Percentiles rank a stretch among this genome's conserved stretches.
Evolutionary conservation across 345 rosid species (phyloP).

Genomic region (Arabidopsis thaliana): DNA sequence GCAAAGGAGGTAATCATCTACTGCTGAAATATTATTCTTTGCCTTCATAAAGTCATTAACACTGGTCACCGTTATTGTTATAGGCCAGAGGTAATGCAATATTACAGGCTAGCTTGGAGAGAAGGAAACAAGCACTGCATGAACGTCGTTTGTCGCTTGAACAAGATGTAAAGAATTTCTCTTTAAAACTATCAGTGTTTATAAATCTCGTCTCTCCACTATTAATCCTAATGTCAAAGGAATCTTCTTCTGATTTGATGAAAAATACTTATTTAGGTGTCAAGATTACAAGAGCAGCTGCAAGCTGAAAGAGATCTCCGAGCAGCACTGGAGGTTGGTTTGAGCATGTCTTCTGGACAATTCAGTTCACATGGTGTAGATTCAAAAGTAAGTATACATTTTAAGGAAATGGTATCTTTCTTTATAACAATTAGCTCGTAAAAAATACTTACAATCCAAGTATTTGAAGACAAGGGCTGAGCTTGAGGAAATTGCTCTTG

Average conservation of each 20-base stretch:
- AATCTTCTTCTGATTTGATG: constrained; percentile 26
- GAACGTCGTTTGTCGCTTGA: constrained; percentile 98
- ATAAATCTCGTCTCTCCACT: constrained; percentile 2
- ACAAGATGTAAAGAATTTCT: constrained; percentile 75
- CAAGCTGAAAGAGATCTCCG: constrained; percentile 99
- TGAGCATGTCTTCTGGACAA: constrained; percentile 98
- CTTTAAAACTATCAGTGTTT: constrained; percentile 22
- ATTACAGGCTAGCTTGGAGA: constrained; percentile 94
- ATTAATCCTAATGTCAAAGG: constrained; percentile 11
- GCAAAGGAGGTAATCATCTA: constrained; percentile 82
- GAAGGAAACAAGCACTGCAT: constrained; percentile 98
- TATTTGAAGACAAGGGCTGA: constrained; percentile 93
- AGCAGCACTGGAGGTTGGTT: constrained; percentile 96
- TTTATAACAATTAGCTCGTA: constrained; percentile 1
- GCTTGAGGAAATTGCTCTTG: constrained; percentile 99
- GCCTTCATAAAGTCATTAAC: constrained; percentile 26
- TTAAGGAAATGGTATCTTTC: constrained; percentile 20
- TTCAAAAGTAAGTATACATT: constrained; percentile 69
- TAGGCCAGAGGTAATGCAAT: constrained; percentile 98
- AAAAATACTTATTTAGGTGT: constrained; percentile 60
- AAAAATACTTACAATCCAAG: constrained; percentile 41
- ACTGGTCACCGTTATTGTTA: constrained; percentile 31
- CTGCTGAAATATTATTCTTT: constrained; percentile 26
- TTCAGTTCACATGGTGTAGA: constrained; percentile 88
- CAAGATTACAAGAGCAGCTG: constrained; percentile 97